Evolutionary conservation across 768 basidiomycete genomes (phyloP).

Genomic region (Porpolomopsis calyptriformis): DNA sequence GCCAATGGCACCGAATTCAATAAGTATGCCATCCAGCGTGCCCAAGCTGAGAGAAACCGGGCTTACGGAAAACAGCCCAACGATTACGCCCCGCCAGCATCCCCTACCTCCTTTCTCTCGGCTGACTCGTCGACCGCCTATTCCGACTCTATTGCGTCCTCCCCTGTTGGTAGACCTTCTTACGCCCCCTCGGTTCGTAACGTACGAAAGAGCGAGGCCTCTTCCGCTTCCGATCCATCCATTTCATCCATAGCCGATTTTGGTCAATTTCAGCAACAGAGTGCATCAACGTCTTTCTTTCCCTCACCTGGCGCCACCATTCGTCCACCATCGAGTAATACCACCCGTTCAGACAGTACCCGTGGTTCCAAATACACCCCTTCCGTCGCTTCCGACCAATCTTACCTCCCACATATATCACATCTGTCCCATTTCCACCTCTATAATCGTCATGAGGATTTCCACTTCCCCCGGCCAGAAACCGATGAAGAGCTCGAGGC

Average conservation of each 20-base stretch:
- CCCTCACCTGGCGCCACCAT: constrained; percentile 26
- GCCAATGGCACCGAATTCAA: constrained; percentile 63
- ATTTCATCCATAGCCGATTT: constrained; percentile 47
- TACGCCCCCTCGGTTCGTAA: constrained; percentile 24
- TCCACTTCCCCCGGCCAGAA: constrained; percentile 67
- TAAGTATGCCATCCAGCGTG: constrained; percentile 41
- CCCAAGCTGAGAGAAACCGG: constrained; percentile 45
- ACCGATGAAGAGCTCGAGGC: constrained; percentile 68
- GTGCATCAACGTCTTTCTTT: constrained; percentile 15
- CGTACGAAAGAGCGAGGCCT: constrained; percentile 45
- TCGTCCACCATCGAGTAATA: constrained; percentile 41
- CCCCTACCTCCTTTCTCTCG: constrained; percentile 42
- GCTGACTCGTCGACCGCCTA: constrained; percentile 52
- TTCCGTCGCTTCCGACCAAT: constrained; percentile 40
- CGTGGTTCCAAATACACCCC: constrained; percentile 54
- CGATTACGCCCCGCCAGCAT: constrained; percentile 32
- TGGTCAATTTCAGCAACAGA: constrained; percentile 26
- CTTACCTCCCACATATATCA: constrained; percentile 33
- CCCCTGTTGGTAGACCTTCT: constrained; percentile 19
- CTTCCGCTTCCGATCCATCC: constrained; percentile 37
- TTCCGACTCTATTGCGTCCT: constrained; percentile 35
- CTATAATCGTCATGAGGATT: constrained; percentile 35
- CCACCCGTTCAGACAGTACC: constrained; percentile 47
- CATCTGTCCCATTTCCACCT: constrained; percentile 47
- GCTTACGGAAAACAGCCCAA: constrained; percentile 31